Conservation (phyloP, 2,329 filamentous ascomycete genomes). For the Hypomyces rosellus region DNA sequence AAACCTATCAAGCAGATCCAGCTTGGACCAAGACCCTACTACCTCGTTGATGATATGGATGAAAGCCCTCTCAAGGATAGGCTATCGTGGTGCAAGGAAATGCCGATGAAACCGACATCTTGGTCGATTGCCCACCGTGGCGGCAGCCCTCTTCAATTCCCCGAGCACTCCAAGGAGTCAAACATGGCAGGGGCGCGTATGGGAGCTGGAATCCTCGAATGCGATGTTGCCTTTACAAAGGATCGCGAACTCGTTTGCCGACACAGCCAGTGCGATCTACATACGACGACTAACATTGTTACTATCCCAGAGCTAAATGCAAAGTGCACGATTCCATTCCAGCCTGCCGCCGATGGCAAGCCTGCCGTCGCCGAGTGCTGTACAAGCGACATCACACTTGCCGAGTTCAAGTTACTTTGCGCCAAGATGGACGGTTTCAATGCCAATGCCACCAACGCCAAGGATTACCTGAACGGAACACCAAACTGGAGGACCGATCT, state of each 20-base stretch:
- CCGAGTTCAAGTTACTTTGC: slow-evolving; percentile 62
- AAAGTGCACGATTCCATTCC: slow-evolving; percentile 58
- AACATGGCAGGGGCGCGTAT: slow-evolving; percentile 58
- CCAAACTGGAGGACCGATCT: slow-evolving; percentile 59
- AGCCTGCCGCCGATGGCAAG: slow-evolving; percentile 43
- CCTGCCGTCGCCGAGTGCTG: slow-evolving; percentile 60
- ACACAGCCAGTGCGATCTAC: slow-evolving; percentile 61
- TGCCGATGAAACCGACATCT: slow-evolving; percentile 41
- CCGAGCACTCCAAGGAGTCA: slow-evolving; percentile 56
- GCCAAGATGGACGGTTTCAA: slow-evolving; percentile 65
- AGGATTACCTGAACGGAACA: slow-evolving; percentile 53
- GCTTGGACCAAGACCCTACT: slow-evolving; percentile 58
- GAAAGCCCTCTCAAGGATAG: slow-evolving; percentile 52
- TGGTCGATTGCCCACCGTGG: slow-evolving; percentile 60
- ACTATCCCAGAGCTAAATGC: slow-evolving; percentile 52
- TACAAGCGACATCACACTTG: slow-evolving; percentile 63
- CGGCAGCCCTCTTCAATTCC: slow-evolving; percentile 55
- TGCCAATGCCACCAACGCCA: slow-evolving; percentile 48
- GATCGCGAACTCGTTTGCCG: slow-evolving; percentile 62
- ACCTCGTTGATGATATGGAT: slow-evolving; percentile 57
- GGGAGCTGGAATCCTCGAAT: slow-evolving; percentile 62
- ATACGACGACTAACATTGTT: slow-evolving; percentile 64
- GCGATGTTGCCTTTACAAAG: slow-evolving; percentile 60
- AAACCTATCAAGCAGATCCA: slow-evolving; percentile 44
- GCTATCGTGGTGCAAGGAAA: slow-evolving; percentile 53